Evolutionary conservation across 2,329 filamentous ascomycete genomes (phyloP).

Genomic region (Paradendryphiella salina): DNA sequence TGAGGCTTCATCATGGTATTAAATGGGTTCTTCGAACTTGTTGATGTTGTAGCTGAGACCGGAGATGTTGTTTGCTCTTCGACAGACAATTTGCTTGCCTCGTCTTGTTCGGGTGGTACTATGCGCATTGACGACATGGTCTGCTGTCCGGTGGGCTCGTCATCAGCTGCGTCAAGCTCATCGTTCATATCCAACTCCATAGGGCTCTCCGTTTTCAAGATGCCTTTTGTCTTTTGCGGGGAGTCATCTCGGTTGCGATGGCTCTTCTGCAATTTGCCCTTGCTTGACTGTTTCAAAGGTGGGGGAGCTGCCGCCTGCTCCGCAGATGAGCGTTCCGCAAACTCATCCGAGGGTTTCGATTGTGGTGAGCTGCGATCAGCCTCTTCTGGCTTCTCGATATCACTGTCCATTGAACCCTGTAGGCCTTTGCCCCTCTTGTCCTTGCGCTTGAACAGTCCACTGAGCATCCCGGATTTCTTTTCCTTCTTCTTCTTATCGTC

Average conservation of each 20-base stretch:
- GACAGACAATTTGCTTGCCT: conserved; percentile 14
- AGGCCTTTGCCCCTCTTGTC: conserved; percentile 57
- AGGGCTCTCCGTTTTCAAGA: conserved; percentile 39
- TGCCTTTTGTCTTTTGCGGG: conserved; percentile 39
- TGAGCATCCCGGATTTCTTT: conserved; percentile 73
- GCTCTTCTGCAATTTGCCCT: conserved; percentile 46
- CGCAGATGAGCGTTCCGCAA: conserved; percentile 32
- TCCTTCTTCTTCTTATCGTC: conserved; percentile 75
- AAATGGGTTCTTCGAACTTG: conserved; percentile 39
- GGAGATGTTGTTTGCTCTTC: conserved; percentile 29
- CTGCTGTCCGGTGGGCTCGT: conserved; percentile 26
- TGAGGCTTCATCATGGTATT: conserved; percentile 37
- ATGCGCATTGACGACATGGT: conserved; percentile 40
- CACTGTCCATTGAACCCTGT: conserved; percentile 44
- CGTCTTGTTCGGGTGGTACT: conserved; percentile 38
- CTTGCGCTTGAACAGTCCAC: conserved; percentile 68
- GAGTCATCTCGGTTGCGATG: conserved; percentile 38
- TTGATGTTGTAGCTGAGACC: conserved; percentile 26
- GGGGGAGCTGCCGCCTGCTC: conserved; percentile 31
- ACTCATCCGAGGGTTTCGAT: conserved; percentile 39
- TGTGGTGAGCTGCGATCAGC: conserved; percentile 41
- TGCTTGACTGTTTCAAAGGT: conserved; percentile 42
- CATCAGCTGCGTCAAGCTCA: conserved; percentile 17
- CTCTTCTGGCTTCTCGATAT: conserved; percentile 53
- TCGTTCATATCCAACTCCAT: conserved; percentile 28